phyloP scores from a whole-genome alignment of 2,329 filamentous ascomycete species.

The Botryosphaeria dothidea region DNA sequence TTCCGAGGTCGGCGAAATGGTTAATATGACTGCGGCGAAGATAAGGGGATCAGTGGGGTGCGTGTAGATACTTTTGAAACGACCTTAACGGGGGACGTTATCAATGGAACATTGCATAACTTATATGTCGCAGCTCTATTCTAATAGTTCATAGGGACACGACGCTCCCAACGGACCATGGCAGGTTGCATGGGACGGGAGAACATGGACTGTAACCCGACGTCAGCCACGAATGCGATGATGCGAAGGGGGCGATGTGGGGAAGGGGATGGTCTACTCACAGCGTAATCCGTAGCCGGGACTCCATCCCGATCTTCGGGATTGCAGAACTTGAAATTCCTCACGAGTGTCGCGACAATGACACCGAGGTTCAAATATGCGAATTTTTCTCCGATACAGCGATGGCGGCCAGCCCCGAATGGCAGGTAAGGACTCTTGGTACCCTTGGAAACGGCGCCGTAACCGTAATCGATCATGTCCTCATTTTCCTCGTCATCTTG shows the following conservation, averaged over 20 bases:
- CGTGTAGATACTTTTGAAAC: too few relatives aligned
- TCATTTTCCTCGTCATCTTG: constrained; percentile 58
- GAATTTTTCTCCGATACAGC: constrained; percentile 92
- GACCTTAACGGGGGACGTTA: too few relatives aligned
- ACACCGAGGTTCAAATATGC: constrained; percentile 84
- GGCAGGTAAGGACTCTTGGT: constrained; percentile 82
- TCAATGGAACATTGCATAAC: not conserved
- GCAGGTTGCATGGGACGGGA: not conserved
- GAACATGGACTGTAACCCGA: not conserved
- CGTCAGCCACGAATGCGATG: not conserved
- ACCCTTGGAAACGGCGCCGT: constrained; percentile 83
- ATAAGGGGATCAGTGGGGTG: too few relatives aligned
- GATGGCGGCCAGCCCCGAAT: constrained; percentile 83
- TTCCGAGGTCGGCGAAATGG: too few relatives aligned
- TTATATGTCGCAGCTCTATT: not conserved
- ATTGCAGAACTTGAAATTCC: constrained; percentile 73
- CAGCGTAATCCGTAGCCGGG: constrained; percentile 63
- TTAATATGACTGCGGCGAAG: too few relatives aligned
- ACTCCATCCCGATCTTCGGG: constrained; percentile 64
- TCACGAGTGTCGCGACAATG: constrained; percentile 71
- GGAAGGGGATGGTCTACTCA: constrained; percentile 27
- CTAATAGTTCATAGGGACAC: not conserved
- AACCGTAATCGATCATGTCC: constrained; percentile 84
- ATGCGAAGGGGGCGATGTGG: not conserved
- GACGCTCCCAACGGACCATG: not conserved